phyloP scores from a whole-genome alignment of 2,329 filamentous ascomycete species.

The Fusarium sp. region DNA sequence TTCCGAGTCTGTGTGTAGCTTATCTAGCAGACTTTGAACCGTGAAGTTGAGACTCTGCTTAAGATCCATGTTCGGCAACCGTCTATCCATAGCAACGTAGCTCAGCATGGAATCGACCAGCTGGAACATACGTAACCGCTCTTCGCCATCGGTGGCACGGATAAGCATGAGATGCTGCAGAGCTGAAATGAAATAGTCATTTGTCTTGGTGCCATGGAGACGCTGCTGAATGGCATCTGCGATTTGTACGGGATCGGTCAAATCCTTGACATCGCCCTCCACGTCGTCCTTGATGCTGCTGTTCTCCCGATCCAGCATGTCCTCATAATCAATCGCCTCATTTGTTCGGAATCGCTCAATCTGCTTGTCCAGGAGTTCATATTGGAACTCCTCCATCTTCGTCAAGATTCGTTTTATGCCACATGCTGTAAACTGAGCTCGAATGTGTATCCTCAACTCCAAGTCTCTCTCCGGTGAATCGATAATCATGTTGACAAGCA shows the following conservation, averaged over 20 bases:
- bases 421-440: constrained; percentile 94
- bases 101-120: constrained; percentile 98
- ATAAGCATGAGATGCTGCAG: constrained; percentile 96
- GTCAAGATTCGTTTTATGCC: constrained; percentile 92
- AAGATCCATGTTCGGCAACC: constrained; percentile 94
- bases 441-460: constrained; percentile 90
- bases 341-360: constrained; percentile 93
- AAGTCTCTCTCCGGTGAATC: constrained; percentile 91
- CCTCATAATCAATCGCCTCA: constrained; percentile 98
- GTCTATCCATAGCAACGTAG: constrained; percentile 97
- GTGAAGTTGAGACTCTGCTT: constrained; percentile 98
- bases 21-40: constrained; percentile 93
- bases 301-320: constrained; percentile 90
- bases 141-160: constrained; percentile 89
- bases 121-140: constrained; percentile 94
- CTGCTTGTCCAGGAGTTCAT: constrained; percentile 98
- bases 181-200: constrained; percentile 96
- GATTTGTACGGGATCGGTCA: constrained; percentile 93
- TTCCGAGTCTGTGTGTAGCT: constrained; percentile 95
- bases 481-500: constrained; percentile 96
- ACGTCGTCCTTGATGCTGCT: constrained; percentile 90
- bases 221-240: constrained; percentile 91
- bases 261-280: constrained; percentile 87
- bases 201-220: constrained; percentile 82
- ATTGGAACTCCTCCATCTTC: constrained; percentile 99